Conservation (phyloP, 192 early-diverging fungal genomes). For the Rhizophlyctis rosea region DNA sequence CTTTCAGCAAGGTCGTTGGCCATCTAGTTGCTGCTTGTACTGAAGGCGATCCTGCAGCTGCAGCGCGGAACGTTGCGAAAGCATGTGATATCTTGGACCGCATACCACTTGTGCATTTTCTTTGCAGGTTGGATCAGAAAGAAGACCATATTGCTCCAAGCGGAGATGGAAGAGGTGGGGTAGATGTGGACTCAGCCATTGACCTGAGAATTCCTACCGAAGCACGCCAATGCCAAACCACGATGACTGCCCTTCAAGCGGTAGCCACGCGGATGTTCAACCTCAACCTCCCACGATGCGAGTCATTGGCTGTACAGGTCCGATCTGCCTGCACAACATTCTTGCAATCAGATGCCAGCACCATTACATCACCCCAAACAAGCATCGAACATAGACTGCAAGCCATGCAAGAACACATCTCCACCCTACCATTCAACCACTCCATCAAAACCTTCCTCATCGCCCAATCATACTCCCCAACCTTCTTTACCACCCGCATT, state of each 20-base stretch:
- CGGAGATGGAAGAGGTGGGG: too few relatives aligned
- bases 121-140: too few relatives aligned
- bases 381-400: not conserved
- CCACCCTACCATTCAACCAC: not conserved
- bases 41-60: too few relatives aligned
- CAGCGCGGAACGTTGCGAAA: too few relatives aligned
- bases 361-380: not conserved
- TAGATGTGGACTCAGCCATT: too few relatives aligned
- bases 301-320: not conserved
- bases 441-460: not conserved
- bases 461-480: not conserved
- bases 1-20: too few relatives aligned
- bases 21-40: too few relatives aligned
- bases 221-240: too few relatives aligned
- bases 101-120: too few relatives aligned
- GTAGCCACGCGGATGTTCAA: not conserved
- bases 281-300: not conserved
- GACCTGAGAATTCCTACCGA: too few relatives aligned
- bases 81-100: too few relatives aligned
- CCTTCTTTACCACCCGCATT: not conserved
- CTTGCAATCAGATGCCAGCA: not conserved
- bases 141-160: too few relatives aligned
- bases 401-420: conserved; percentile 1
- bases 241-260: not conserved
- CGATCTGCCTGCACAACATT: not conserved